Conservation (phyloP, 1,284 basidiomycete genomes). For the Sporisorium reilianum region DNA sequence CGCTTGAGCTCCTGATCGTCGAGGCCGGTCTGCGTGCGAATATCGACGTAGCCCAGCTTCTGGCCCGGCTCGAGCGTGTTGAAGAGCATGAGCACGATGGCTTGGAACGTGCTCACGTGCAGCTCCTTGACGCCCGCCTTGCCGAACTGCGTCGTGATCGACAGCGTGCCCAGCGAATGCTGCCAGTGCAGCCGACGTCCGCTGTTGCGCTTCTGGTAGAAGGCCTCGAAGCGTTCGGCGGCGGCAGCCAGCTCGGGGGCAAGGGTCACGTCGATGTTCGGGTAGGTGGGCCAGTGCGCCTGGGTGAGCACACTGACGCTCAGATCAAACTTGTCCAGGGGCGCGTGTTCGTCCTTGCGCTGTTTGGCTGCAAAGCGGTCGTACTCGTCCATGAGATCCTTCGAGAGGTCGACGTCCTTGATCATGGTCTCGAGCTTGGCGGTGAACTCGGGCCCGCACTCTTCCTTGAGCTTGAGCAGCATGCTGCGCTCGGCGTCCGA, state of each 20-base stretch:
- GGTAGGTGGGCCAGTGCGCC: conserved; percentile 74
- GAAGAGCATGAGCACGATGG: conserved; percentile 88
- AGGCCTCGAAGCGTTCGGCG: conserved; percentile 52
- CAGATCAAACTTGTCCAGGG: conserved; percentile 69
- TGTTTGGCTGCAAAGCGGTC: conserved; percentile 69
- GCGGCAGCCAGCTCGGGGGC: conserved; percentile 45
- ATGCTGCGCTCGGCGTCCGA: conserved; percentile 91
- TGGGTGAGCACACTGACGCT: conserved; percentile 73
- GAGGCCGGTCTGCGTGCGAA: conserved; percentile 79
- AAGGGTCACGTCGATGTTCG: conserved; percentile 50
- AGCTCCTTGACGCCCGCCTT: conserved; percentile 82
- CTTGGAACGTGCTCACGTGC: conserved; percentile 89
- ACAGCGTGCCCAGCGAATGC: conserved; percentile 63
- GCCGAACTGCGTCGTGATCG: conserved; percentile 67
- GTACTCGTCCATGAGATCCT: conserved; percentile 76
- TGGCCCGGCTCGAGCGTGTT: conserved; percentile 73
- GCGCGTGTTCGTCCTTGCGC: conserved; percentile 27
- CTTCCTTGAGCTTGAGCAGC: conserved; percentile 89
- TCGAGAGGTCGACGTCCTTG: conserved; percentile 81
- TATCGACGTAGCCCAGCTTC: conserved; percentile 77
- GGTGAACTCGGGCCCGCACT: conserved; percentile 86
- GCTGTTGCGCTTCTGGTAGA: conserved; percentile 63
- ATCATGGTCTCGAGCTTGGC: conserved; percentile 91
- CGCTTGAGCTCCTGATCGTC: conserved; percentile 76
- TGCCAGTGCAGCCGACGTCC: conserved; percentile 66